Percentiles rank a stretch among this genome's conserved stretches.
Evolutionary conservation across 805 yeast genomes (phyloP).

Genomic region (Monosporozyma siamensis): DNA sequence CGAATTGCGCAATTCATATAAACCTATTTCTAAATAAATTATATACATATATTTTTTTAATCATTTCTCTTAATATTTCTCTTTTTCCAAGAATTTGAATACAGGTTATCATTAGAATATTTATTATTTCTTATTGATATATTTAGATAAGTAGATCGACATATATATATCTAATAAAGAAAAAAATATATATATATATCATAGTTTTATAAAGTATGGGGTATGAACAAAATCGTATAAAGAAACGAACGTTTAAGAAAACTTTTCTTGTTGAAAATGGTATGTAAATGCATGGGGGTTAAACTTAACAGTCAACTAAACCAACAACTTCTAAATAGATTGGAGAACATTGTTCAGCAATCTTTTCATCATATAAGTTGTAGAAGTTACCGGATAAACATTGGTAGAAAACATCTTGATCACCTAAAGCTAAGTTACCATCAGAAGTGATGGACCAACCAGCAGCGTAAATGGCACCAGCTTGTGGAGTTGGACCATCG

Average conservation of each 20-base stretch:
- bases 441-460: conserved; percentile 51
- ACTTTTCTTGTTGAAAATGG: too few relatives aligned
- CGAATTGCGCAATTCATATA: neutral
- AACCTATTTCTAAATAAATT: neutral
- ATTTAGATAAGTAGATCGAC: too few relatives aligned
- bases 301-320: conserved; percentile 38
- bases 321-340: conserved; percentile 44
- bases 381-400: conserved; percentile 58
- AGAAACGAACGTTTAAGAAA: too few relatives aligned
- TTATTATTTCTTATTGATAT: too few relatives aligned
- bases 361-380: conserved; percentile 51
- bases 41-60: neutral
- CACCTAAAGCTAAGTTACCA: conserved; percentile 53
- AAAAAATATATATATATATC: too few relatives aligned
- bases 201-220: too few relatives aligned
- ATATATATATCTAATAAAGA: too few relatives aligned
- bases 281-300: neutral
- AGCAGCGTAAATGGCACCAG: conserved; percentile 53
- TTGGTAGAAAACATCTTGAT: conserved; percentile 48
- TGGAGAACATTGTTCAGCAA: conserved; percentile 48
- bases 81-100: neutral
- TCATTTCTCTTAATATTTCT: neutral
- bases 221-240: neutral
- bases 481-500: conserved; percentile 74
- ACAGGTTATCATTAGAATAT: neutral